A percentile compares a stretch with the other conserved stretches of the same genome.
phyloP scores from a whole-genome alignment of 2,329 filamentous ascomycete genomes.

The Colletotrichum trifolii region DNA sequence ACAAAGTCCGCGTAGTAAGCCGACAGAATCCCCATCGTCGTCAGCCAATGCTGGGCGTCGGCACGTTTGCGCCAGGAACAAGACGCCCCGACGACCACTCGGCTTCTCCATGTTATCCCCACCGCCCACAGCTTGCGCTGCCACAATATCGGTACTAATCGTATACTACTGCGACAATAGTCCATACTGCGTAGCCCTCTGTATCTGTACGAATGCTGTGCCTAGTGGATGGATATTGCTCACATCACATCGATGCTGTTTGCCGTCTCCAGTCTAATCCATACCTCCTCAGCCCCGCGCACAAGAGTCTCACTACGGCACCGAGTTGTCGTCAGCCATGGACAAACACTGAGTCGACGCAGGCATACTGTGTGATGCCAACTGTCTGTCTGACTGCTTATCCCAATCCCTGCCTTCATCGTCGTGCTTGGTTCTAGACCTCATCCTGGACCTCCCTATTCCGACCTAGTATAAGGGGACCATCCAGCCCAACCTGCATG shows the following conservation, averaged over 20 bases:
- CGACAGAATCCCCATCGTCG: conserved; percentile 27
- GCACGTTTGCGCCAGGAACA: conserved; percentile 36
- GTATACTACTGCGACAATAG: too few species aligned
- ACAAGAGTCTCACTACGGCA: not conserved
- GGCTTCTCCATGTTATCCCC: conserved; percentile 3
- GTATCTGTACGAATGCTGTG: too few species aligned
- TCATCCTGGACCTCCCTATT: conserved; percentile 18
- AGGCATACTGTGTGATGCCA: too few species aligned
- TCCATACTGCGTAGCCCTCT: too few species aligned
- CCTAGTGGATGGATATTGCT: too few species aligned
- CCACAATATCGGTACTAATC: too few species aligned
- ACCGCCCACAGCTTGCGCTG: not conserved
- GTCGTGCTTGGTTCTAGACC: not conserved
- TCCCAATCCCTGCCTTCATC: not conserved
- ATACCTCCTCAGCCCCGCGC: not conserved
- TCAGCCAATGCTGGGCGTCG: conserved; percentile 37
- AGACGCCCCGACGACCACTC: conserved; percentile 20
- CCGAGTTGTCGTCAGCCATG: too few species aligned
- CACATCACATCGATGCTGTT: not conserved
- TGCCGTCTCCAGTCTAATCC: conserved; percentile 12
- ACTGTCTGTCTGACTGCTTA: not conserved
- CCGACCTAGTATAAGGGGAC: conserved; percentile 32
- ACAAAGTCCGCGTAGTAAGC: conserved; percentile 17
- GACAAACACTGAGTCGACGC: too few species aligned
- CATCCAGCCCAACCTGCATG: conserved; percentile 26